Evolutionary conservation across 2,329 filamentous ascomycete species (phyloP), one percentile per base, ranked within the genome.

Genomic region (Penicillium sp.): DNA sequence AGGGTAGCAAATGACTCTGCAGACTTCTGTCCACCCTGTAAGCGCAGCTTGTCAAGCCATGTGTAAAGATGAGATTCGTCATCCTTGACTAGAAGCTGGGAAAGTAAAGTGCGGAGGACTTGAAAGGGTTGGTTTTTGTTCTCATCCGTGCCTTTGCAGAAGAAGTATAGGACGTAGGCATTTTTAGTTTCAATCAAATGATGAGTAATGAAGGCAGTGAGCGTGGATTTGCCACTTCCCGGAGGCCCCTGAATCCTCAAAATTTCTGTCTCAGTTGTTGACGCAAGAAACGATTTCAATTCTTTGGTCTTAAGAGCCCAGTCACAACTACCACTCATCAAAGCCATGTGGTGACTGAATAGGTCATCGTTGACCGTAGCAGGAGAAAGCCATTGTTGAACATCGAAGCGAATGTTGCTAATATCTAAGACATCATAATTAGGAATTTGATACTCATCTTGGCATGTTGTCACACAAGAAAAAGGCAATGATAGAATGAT

Each of bases 101-200:
- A 52, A 33, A 52, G 50, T 12, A 52, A 52, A 52, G 35, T 45
- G 20, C 50, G 50, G 24, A 52, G 38, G 12, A 28, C 35, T 46
- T 52, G 50, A 21, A 52, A 28, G 5, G 50, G 50, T 2, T 24
- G 26, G 24, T 30, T 52, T 23, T 52, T 52, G 11, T 28, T 45
- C 50, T 52, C 50, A 6, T 52, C 50, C 16, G 50, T 52, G 23
- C 16, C 50, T 21, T 33, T 43, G 50, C 35, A 52, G 18, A 52
- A 52, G 23, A 52, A 52, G 38, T 45, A 43, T 33, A 52, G 26
- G 18, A 52, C 50, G 12, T 52, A 14, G 5, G 50, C n/a, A 20
- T 43, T 43, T 1, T 7, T 20, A 1, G 35, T 45, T 52, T 52
- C 50, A 2, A 52, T 30, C 12, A 52, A 20, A 28, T 24, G 35